phyloP scores from a whole-genome alignment of 495 filamentous ascomycete species.

The Aspergillus sclerotiicarbonarius region DNA sequence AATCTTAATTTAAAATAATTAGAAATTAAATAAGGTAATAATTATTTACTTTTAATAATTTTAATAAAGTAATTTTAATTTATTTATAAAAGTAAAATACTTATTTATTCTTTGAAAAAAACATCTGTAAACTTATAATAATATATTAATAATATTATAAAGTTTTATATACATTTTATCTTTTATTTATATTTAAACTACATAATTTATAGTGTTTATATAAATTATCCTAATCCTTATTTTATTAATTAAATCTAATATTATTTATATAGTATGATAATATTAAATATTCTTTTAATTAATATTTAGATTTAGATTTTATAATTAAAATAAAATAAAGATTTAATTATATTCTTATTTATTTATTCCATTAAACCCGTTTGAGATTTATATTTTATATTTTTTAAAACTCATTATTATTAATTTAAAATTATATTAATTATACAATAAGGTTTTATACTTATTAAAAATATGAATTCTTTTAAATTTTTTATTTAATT shows the following conservation, averaged over 20 bases:
- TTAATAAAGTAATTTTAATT: background rate
- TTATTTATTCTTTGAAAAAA: background rate
- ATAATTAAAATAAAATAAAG: background rate
- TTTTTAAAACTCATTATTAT: too few relatives aligned
- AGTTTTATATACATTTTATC: background rate
- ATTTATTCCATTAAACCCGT: too few relatives aligned
- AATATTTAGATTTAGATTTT: background rate
- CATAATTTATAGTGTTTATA: background rate
- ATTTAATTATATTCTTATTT: too few relatives aligned
- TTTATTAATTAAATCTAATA: too few relatives aligned
- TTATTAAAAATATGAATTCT: background rate
- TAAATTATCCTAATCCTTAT: background rate
- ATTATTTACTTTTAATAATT: background rate
- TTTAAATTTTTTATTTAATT: background rate
- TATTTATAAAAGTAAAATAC: background rate
- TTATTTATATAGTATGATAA: too few relatives aligned
- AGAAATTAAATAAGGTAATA: background rate
- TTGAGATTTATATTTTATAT: too few relatives aligned
- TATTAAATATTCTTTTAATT: too few relatives aligned
- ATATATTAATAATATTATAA: background rate
- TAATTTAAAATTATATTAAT: background rate
- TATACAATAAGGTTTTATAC: background rate
- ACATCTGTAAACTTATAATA: background rate
- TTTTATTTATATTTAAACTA: background rate
- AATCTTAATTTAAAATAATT: background rate